These are phyloP conservation scores for Calonectria pteridis DNA, from an alignment of 2,329 filamentous ascomycete genomes.

Conservation along the genomic window DNA sequence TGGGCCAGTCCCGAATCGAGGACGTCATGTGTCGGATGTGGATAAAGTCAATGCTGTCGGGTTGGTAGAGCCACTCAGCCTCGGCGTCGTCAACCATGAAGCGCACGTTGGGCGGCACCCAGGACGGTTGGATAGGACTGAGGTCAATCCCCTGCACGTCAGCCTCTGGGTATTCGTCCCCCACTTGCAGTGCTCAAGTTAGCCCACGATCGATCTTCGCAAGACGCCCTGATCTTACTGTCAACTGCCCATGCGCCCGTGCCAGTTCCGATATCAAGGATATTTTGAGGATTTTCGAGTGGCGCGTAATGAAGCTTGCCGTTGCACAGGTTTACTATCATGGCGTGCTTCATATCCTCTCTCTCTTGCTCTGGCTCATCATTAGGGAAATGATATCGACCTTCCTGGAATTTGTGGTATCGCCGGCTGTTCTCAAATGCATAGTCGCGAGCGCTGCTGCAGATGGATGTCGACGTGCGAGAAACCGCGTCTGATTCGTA, in stretches of 20 bases:
- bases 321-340: constrained; percentile 15
- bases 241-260: constrained; percentile 19
- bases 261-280: constrained; percentile 19
- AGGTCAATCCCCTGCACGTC: constrained; percentile 53
- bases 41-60: constrained; percentile 44
- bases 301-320: constrained; percentile 15
- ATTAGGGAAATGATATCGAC: constrained; percentile 19
- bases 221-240: not conserved
- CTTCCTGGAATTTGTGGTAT: constrained; percentile 20
- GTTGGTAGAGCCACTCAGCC: constrained; percentile 59
- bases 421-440: constrained; percentile 18
- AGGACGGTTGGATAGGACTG: constrained; percentile 56
- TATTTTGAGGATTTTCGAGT: not conserved
- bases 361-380: constrained; percentile 19
- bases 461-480: constrained; percentile 10
- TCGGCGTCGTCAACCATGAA: constrained; percentile 71
- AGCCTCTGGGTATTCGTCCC: constrained; percentile 51
- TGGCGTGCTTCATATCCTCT: constrained; percentile 19
- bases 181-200: constrained; percentile 23
- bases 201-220: not conserved
- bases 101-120: constrained; percentile 67
- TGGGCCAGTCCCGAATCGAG: constrained; percentile 46
- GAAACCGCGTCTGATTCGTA: constrained; percentile 8
- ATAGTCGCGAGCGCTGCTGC: constrained; percentile 21
- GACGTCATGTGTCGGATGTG: constrained; percentile 49